Evolutionary conservation across 371 early-diverging fungal species (phyloP).

Genomic region (Vairimorpha apis): DNA sequence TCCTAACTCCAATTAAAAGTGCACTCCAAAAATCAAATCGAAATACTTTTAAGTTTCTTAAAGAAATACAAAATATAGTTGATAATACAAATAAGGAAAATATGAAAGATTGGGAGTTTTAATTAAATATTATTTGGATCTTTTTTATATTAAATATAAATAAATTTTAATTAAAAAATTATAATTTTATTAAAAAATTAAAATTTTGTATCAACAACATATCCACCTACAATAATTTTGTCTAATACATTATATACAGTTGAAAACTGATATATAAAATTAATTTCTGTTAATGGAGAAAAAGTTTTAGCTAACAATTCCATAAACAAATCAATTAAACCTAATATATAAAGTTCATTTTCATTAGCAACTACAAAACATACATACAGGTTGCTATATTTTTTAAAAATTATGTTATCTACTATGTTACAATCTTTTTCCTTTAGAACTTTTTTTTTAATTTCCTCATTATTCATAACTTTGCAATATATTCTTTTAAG

Average conservation of each 20-base stretch:
- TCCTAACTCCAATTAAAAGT: conserved; percentile 17
- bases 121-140: neutral
- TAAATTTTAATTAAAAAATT: too few species aligned
- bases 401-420: conserved; percentile 24
- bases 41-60: conserved; percentile 17
- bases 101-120: conserved; percentile 11
- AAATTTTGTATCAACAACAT: conserved; percentile 15
- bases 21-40: conserved; percentile 22
- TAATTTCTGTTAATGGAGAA: conserved; percentile 8
- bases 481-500: conserved; percentile 5
- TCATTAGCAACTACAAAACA: conserved; percentile 47
- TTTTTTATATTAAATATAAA: conserved; percentile 6
- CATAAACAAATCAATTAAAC: conserved; percentile 36
- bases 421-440: conserved; percentile 18
- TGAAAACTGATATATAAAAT: conserved; percentile 48
- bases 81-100: conserved; percentile 21
- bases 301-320: conserved; percentile 23
- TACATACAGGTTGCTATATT: conserved; percentile 13
- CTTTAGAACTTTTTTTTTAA: conserved; percentile 1
- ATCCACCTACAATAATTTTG: conserved; percentile 42
- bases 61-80: conserved; percentile 22
- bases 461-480: conserved; percentile 10
- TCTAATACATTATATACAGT: conserved; percentile 39
- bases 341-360: conserved; percentile 44
- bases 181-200: too few species aligned